Percentiles rank a stretch among this genome's conserved stretches.
Conservation (phyloP, 2,329 filamentous ascomycete genomes). For the Dactylellina drechsleri region DNA sequence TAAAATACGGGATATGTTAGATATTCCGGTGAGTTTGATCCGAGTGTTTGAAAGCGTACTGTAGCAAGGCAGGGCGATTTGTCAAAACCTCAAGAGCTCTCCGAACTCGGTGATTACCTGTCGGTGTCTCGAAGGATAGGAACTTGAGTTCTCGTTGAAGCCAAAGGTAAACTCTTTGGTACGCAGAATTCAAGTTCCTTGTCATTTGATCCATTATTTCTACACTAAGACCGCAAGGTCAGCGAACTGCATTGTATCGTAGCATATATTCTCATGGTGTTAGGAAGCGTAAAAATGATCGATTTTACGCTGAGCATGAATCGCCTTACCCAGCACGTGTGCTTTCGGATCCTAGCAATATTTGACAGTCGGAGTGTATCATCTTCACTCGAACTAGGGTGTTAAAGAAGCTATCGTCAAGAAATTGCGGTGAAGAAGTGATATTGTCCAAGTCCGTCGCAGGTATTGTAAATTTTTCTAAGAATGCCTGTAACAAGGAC, state of each 20-base stretch:
- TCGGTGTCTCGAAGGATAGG: constrained; percentile 91
- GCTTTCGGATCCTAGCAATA: constrained; percentile 87
- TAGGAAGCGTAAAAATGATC: no score
- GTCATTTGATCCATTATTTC: constrained; percentile 93
- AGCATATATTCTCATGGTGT: no score
- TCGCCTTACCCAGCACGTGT: constrained; percentile 67
- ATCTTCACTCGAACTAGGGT: constrained; percentile 81
- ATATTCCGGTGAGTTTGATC: not conserved
- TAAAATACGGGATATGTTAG: constrained; percentile 7
- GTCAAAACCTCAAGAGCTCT: constrained; percentile 85
- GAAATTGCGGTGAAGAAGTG: constrained; percentile 80
- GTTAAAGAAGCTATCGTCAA: constrained; percentile 85
- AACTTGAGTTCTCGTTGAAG: constrained; percentile 92
- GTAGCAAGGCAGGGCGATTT: constrained; percentile 88
- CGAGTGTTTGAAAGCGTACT: constrained; percentile 61
- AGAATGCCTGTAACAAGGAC: constrained; percentile 79
- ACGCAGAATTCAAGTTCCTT: constrained; percentile 84
- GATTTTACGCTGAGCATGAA: not conserved
- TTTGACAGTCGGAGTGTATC: constrained; percentile 87
- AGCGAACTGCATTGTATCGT: not conserved
- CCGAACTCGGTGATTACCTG: constrained; percentile 85
- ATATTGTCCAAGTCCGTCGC: constrained; percentile 81
- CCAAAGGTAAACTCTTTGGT: constrained; percentile 96
- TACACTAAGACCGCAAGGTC: constrained; percentile 71
- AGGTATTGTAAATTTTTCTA: constrained; percentile 82